Evolutionary conservation across 805 yeast genomes (phyloP).

Genomic region (Suhomyces sp.): DNA sequence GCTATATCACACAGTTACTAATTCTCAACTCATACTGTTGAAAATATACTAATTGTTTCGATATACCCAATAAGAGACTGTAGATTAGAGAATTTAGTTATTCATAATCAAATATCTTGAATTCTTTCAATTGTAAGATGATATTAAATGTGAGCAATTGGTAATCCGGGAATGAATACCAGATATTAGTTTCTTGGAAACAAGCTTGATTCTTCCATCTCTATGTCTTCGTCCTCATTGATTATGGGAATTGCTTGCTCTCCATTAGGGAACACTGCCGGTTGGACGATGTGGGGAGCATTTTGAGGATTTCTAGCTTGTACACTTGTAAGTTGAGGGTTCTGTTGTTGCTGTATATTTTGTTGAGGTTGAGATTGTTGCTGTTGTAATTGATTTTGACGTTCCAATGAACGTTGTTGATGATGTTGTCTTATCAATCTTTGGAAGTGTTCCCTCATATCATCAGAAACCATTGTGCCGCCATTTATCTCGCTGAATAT

Average conservation of each 20-base stretch:
- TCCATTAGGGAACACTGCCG: constrained; percentile 38
- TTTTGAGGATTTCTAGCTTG: constrained; percentile 21
- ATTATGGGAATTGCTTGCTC: constrained; percentile 19
- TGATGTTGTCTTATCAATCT: constrained; percentile 27
- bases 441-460: constrained; percentile 33
- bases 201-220: constrained; percentile 28
- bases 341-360: constrained; percentile 5
- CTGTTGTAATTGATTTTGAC: constrained; percentile 9
- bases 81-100: not conserved
- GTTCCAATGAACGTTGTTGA: constrained; percentile 19
- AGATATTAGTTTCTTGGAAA: constrained; percentile 18
- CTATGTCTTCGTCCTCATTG: constrained; percentile 29
- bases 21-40: not conserved
- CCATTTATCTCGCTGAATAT: constrained; percentile 29
- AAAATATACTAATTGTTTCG: not conserved
- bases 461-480: constrained; percentile 29
- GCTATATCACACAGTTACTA: not conserved
- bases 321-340: not conserved
- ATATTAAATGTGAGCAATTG: not conserved
- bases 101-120: not conserved
- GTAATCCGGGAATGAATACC: not conserved
- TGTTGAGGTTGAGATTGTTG: not conserved
- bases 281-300: constrained; percentile 43
- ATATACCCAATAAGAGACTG: not conserved
- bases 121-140: not conserved